Evolutionary conservation across 257 asterid species (phyloP).

Genomic region (Solanum bulbocastanum): DNA sequence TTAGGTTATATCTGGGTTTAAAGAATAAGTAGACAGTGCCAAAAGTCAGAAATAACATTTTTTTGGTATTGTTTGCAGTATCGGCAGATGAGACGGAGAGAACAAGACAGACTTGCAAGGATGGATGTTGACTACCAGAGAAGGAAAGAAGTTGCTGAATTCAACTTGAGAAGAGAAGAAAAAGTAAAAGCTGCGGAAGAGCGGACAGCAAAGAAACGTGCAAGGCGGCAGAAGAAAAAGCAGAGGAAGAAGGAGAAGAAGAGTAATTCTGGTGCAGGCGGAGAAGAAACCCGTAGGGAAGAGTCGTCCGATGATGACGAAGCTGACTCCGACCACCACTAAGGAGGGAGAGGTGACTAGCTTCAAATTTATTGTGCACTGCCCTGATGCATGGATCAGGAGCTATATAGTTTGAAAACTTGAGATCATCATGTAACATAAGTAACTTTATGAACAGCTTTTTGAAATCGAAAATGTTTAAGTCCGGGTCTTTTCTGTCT

Average conservation of each 20-base stretch:
- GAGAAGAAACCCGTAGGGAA: slow-evolving; percentile 34
- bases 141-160: slow-evolving; percentile 68
- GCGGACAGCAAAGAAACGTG: slow-evolving; percentile 70
- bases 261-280: slow-evolving; percentile 23
- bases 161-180: slow-evolving; percentile 67
- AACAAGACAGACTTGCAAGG: slow-evolving; percentile 91
- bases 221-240: slow-evolving; percentile 77
- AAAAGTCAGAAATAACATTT: neutral
- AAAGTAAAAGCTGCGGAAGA: slow-evolving; percentile 87
- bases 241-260: slow-evolving; percentile 63
- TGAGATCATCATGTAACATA: neutral
- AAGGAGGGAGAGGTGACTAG: slow-evolving; percentile 9
- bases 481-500: neutral
- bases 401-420: neutral
- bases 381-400: neutral
- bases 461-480: neutral
- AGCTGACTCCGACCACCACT: slow-evolving; percentile 30
- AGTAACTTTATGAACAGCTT: neutral
- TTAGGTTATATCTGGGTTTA: neutral
- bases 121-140: slow-evolving; percentile 77
- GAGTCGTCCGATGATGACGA: slow-evolving; percentile 46
- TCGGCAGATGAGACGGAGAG: slow-evolving; percentile 97
- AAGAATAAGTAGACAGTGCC: neutral
- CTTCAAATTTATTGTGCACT: neutral
- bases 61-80: slow-evolving; percentile 38